These are phyloP conservation scores for Posidonia australis DNA, from an alignment of 106 monocot genomes.

Conservation along the genomic window DNA sequence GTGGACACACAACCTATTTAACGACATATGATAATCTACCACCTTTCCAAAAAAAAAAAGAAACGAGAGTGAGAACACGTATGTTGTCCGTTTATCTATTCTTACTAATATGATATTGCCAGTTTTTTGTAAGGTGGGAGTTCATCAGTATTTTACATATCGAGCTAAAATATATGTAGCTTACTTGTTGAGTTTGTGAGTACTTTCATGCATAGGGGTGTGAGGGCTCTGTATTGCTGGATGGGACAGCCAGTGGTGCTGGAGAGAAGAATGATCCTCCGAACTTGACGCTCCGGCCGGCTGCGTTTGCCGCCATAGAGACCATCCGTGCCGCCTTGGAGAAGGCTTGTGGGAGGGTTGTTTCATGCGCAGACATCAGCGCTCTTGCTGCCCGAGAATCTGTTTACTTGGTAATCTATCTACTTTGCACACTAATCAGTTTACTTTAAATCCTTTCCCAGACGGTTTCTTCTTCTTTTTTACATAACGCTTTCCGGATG, in stretches of 20 bases:
- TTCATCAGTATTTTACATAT: background rate
- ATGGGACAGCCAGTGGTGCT: conserved; percentile 43
- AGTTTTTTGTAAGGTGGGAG: too few relatives aligned
- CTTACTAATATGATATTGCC: too few relatives aligned
- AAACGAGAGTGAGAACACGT: too few relatives aligned
- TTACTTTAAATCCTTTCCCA: too few relatives aligned
- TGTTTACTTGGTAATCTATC: conserved; percentile 21
- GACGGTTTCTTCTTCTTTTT: too few relatives aligned
- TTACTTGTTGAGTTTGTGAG: background rate
- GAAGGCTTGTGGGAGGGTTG: conserved; percentile 17
- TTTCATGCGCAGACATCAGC: conserved; percentile 28
- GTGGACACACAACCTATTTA: too few relatives aligned
- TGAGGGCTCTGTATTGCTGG: conserved; percentile 50
- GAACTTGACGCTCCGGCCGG: conserved; percentile 41
- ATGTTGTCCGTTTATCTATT: too few relatives aligned
- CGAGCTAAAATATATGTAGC: background rate
- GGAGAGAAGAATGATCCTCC: conserved; percentile 43
- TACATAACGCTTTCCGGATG: too few relatives aligned
- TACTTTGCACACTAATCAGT: too few relatives aligned
- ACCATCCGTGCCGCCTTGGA: conserved; percentile 11
- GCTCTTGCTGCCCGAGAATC: conserved; percentile 29
- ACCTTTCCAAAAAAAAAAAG: too few relatives aligned
- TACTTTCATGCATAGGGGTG: conserved; percentile 31
- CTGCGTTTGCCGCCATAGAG: conserved; percentile 20
- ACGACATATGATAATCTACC: too few relatives aligned